A percentile compares a stretch with the other conserved stretches of the same genome.
Conservation (phyloP, 371 early-diverging fungal genomes). For the Mortierella sp. region DNA sequence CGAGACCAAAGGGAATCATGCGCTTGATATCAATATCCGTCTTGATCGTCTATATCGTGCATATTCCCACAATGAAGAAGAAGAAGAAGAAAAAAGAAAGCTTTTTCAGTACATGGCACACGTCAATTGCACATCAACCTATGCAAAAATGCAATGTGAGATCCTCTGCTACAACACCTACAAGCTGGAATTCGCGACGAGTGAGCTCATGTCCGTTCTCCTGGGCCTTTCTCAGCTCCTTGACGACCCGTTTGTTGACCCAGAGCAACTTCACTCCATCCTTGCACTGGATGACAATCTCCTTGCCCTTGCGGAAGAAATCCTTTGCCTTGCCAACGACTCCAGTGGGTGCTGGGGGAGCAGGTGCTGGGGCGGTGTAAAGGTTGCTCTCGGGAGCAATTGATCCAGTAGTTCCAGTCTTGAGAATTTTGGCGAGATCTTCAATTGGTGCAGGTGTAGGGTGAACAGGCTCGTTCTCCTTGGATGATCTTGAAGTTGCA, state of each 20-base stretch:
- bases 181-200: conserved; percentile 67
- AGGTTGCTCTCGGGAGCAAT: conserved; percentile 35
- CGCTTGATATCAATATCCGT: conserved; percentile 69
- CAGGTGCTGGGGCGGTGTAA: conserved; percentile 3
- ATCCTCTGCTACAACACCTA: conserved; percentile 26
- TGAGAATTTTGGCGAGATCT: conserved; percentile 25
- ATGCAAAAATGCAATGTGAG: neutral
- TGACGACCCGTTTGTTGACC: conserved; percentile 63
- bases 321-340: conserved; percentile 34
- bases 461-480: conserved; percentile 18
- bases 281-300: conserved; percentile 64
- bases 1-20: conserved; percentile 71
- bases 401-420: conserved; percentile 27
- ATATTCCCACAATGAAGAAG: neutral
- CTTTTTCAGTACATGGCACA: neutral
- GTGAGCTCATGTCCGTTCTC: conserved; percentile 62
- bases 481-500: conserved; percentile 13
- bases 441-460: conserved; percentile 42
- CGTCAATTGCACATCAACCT: too few species aligned
- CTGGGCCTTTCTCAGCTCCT: conserved; percentile 50
- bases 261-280: conserved; percentile 71
- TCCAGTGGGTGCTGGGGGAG: conserved; percentile 32
- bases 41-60: conserved; percentile 58
- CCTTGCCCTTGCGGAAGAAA: conserved; percentile 51
- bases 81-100: neutral